Conservation (phyloP, 2,329 filamentous ascomycete species). For the Leptodontidium sp. region DNA sequence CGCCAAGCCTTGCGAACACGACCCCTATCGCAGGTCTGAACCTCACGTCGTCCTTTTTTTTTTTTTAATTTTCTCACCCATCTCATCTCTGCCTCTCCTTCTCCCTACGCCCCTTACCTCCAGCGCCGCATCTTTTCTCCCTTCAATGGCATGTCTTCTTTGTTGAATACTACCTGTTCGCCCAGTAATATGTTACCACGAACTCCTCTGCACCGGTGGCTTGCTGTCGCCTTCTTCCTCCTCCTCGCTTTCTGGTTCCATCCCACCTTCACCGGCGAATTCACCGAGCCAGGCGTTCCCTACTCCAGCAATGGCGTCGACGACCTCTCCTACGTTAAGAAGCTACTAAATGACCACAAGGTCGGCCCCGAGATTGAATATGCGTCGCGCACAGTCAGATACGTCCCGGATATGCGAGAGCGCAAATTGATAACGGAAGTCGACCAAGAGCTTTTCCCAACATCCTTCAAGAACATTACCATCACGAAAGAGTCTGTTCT, state of each 20-base stretch:
- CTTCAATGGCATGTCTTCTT: slow-evolving; percentile 21
- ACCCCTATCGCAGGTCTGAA: too few species aligned
- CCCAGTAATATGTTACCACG: slow-evolving; percentile 34
- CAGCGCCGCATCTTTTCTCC: not conserved
- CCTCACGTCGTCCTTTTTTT: too few species aligned
- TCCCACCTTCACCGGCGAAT: slow-evolving; percentile 29
- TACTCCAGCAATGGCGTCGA: slow-evolving; percentile 28
- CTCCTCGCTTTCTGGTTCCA: slow-evolving; percentile 32
- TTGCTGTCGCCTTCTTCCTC: slow-evolving; percentile 32
- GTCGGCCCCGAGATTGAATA: slow-evolving; percentile 43
- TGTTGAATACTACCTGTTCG: slow-evolving; percentile 16
- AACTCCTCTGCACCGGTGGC: slow-evolving; percentile 36
- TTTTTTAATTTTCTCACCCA: slow-evolving; percentile 6
- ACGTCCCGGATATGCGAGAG: slow-evolving; percentile 41
- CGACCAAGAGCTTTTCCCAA: slow-evolving; percentile 40
- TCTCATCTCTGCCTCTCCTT: not conserved
- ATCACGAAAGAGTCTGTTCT: slow-evolving; percentile 30
- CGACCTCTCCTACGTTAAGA: slow-evolving; percentile 37
- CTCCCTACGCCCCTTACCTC: not conserved
- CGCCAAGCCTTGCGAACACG: too few species aligned
- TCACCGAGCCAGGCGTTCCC: not conserved
- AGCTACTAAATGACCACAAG: slow-evolving; percentile 38
- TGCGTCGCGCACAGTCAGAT: slow-evolving; percentile 43
- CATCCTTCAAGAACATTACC: slow-evolving; percentile 38
- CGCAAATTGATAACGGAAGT: slow-evolving; percentile 40